phyloP scores from a whole-genome alignment of 2,329 filamentous ascomycete species.

The Cercospora berteroae region DNA sequence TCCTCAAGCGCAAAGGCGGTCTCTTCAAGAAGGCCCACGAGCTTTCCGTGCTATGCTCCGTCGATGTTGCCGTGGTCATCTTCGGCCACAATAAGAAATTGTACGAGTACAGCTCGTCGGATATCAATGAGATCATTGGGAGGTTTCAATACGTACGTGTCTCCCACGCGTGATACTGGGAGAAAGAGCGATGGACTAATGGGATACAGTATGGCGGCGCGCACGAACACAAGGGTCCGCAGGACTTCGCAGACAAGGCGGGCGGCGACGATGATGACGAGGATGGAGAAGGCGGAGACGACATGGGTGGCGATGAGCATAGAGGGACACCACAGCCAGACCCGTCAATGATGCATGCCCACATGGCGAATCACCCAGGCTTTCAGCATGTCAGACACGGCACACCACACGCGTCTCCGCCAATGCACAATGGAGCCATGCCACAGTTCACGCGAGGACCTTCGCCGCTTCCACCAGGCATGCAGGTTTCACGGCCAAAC shows the following conservation, averaged over 20 bases:
- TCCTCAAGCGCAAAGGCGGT: slow-evolving; percentile 96
- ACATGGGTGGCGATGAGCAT: slow-evolving; percentile 47
- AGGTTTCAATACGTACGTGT: slow-evolving; percentile 82
- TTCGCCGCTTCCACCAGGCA: slow-evolving; percentile 75
- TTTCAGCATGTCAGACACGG: slow-evolving; percentile 80
- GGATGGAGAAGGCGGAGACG: slow-evolving; percentile 66
- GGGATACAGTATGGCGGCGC: slow-evolving; percentile 74
- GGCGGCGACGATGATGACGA: slow-evolving; percentile 73
- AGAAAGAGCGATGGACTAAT: slow-evolving; percentile 18
- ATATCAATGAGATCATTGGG: slow-evolving; percentile 86
- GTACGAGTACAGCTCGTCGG: slow-evolving; percentile 92
- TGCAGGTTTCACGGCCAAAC: slow-evolving; percentile 63
- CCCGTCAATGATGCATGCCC: slow-evolving; percentile 50
- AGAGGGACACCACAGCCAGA: slow-evolving; percentile 67
- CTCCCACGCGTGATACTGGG: neutral
- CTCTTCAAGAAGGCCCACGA: slow-evolving; percentile 99
- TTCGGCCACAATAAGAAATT: slow-evolving; percentile 99
- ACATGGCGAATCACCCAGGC: slow-evolving; percentile 53
- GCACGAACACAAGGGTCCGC: slow-evolving; percentile 93
- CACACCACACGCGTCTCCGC: slow-evolving; percentile 83
- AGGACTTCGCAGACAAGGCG: slow-evolving; percentile 80
- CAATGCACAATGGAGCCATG: slow-evolving; percentile 70
- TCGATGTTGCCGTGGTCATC: slow-evolving; percentile 97
- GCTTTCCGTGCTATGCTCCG: slow-evolving; percentile 93
- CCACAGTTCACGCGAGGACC: slow-evolving; percentile 70